A percentile compares a stretch with the other conserved stretches of the same genome.
These are phyloP conservation scores for Parafenestella ontariensis DNA, from an alignment of 2,329 filamentous ascomycete genomes.

Conservation along the genomic window DNA sequence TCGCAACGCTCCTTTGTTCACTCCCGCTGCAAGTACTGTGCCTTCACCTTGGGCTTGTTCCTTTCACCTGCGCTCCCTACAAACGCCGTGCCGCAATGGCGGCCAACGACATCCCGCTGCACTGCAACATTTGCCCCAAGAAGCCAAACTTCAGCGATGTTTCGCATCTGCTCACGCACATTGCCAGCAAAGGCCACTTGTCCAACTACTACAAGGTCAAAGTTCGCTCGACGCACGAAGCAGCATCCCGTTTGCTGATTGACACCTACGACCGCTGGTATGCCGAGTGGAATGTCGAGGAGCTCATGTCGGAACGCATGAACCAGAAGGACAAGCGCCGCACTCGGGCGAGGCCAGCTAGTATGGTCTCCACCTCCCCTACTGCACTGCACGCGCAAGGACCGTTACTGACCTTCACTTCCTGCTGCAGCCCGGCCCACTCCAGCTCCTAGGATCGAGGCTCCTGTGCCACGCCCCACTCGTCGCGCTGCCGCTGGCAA, in stretches of 20 bases:
- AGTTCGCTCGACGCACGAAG: conserved; percentile 72
- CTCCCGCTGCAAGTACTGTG: conserved; percentile 36
- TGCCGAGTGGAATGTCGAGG: conserved; percentile 70
- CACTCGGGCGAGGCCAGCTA: conserved; percentile 45
- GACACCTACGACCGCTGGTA: conserved; percentile 82
- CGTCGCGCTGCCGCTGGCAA: conserved; percentile 33
- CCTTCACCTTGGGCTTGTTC: conserved; percentile 28
- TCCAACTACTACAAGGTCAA: conserved; percentile 83
- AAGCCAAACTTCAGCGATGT: conserved; percentile 84
- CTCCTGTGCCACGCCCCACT: conserved; percentile 30
- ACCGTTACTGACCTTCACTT: conserved; percentile 27
- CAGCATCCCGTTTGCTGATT: conserved; percentile 67
- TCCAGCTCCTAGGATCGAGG: conserved; percentile 33
- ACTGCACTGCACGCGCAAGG: not conserved
- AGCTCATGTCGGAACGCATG: conserved; percentile 79
- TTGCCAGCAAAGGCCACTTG: conserved; percentile 91
- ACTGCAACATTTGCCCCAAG: conserved; percentile 84
- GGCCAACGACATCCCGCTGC: conserved; percentile 66
- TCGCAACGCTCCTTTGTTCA: conserved; percentile 34
- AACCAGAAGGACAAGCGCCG: conserved; percentile 76
- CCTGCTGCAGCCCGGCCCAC: conserved; percentile 29
- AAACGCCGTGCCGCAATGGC: conserved; percentile 43
- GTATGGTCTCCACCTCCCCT: conserved; percentile 30
- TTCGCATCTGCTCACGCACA: conserved; percentile 90
- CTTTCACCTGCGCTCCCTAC: conserved; percentile 36